Evolutionary conservation across 2,329 filamentous ascomycete genomes (phyloP), one percentile per base, ranked within the genome.

Genomic region (Aspergillus calidoustus): DNA sequence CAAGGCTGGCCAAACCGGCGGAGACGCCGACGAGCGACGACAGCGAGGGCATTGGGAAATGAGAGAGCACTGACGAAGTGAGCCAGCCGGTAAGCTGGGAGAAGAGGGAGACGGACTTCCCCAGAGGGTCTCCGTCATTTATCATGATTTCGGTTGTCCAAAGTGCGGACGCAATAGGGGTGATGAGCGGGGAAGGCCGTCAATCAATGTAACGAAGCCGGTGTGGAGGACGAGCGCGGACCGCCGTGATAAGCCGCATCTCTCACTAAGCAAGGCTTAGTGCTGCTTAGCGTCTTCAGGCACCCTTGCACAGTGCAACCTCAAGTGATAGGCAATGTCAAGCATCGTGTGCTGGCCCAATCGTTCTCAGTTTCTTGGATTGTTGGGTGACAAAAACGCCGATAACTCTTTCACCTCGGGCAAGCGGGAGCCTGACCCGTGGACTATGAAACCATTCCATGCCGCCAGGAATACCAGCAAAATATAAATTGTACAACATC

Each of bases 1-100:
- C 70, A 43, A 62, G 43, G 9, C 62, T 62, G 38, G 55, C 66
- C 48, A 76, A 56, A 28, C 60, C 60, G 13, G 66, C 59, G 22
- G 64, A 62, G 57, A 62, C 54, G 25, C 66, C 54, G 17, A 62
- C 23, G 28, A 61, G 23, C 22, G 60, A 34, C 3, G 51, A 25
- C 23, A 66, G 52, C 13, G 54, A 68, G 34, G 54, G 58, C 67
- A 69, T 66, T 52, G 51, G 44, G 19, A 48, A 51, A 50, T 6
- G 23, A 23, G 38, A 19, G 19, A 53, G 25, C 48, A 25, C 30
- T 13, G 31, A n/a, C 17, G 17, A 13, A 17, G 19, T 22, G 34
- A 44, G 25, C 25, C 54, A 60, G 22, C 13, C 31, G 28, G 28
- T 11, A 46, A 51, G 19, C n/a, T 23, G 38, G 22, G 23, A 15